A percentile compares a stretch with the other conserved stretches of the same genome.
Conservation (phyloP, 441 rosid species). For the Hura crepitans region DNA sequence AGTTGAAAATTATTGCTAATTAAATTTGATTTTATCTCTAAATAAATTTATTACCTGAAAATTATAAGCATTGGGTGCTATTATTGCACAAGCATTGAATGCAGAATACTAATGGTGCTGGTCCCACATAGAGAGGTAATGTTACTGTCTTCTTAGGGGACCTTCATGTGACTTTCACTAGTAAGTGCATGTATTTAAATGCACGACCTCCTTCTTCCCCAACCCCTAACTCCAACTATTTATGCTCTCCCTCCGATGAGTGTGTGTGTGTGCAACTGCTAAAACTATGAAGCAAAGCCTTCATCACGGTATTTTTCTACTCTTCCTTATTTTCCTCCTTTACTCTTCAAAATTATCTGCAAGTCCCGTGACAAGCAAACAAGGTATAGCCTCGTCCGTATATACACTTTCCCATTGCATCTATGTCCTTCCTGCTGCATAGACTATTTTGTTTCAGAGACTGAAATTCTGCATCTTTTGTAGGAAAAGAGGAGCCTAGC, state of each 20-base stretch:
- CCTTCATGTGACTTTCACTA: constrained; percentile 19
- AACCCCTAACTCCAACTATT: background rate
- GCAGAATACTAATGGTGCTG: background rate
- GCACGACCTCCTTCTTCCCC: constrained; percentile 13
- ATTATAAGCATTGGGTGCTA: no score
- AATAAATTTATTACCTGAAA: no score
- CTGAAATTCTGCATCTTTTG: constrained; percentile 11
- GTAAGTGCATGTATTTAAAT: constrained; percentile 33
- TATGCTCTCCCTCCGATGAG: background rate
- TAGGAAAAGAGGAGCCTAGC: constrained; percentile 35
- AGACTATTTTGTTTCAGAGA: background rate
- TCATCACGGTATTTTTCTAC: constrained; percentile 30
- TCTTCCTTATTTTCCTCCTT: constrained; percentile 35
- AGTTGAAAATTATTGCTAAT: no score
- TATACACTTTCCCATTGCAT: background rate
- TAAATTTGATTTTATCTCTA: no score
- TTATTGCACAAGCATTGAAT: background rate
- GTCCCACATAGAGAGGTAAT: constrained; percentile 23
- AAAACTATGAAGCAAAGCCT: constrained; percentile 47
- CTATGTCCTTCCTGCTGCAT: background rate
- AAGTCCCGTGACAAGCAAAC: constrained; percentile 23
- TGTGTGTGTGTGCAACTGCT: background rate
- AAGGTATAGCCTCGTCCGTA: constrained; percentile 23
- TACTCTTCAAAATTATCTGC: constrained; percentile 35
- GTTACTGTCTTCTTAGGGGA: constrained; percentile 11